Evolutionary conservation across 1,284 basidiomycete genomes (phyloP).

Genomic region (Ustilago xerochloae): DNA sequence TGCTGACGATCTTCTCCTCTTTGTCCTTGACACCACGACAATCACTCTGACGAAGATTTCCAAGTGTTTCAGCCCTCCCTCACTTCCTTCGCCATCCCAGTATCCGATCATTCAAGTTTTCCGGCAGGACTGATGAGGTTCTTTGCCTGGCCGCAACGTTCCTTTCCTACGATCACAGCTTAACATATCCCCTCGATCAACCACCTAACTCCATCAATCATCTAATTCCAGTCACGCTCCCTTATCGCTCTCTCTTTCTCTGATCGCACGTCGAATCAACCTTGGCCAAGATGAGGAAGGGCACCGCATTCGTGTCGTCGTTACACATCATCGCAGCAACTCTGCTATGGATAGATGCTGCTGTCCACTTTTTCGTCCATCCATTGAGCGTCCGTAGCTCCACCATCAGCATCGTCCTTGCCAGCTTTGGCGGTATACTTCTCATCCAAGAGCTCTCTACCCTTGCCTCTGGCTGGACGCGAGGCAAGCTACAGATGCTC

Average conservation of each 20-base stretch:
- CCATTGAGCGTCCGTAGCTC: conserved; percentile 1
- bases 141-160: not conserved
- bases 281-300: conserved; percentile 6
- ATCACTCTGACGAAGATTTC: not conserved
- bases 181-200: no score
- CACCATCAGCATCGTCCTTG: conserved; percentile 6
- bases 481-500: not conserved
- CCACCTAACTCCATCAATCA: not conserved
- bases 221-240: not conserved
- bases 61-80: not conserved
- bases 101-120: not conserved
- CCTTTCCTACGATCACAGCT: not conserved
- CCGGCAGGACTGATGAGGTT: conserved; percentile 8
- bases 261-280: not conserved
- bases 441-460: conserved; percentile 7
- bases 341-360: not conserved
- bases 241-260: not conserved
- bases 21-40: not conserved
- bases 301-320: not conserved
- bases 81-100: not conserved
- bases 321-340: conserved; percentile 14
- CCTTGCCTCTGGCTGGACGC: not conserved
- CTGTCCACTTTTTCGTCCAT: conserved; percentile 14
- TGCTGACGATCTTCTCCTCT: not conserved
- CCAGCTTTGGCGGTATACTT: not conserved